Base-by-base conservation (phyloP, 2,329 filamentous ascomycete genomes). In the Aspergillus ibericus region DNA sequence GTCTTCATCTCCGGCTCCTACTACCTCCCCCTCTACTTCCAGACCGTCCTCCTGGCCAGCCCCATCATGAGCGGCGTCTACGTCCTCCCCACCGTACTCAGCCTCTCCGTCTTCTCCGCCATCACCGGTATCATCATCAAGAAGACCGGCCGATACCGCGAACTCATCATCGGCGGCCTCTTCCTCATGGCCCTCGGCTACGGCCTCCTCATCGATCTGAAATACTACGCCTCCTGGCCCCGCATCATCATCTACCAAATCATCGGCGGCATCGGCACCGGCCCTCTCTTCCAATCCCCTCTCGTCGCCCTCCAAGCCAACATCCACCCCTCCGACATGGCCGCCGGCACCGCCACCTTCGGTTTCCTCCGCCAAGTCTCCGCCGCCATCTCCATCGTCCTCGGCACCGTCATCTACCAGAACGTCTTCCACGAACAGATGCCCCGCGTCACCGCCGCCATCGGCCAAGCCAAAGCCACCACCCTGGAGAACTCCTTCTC, bases 21-120 rank as follows among this genome's bases (percentile, higher is more conserved):
- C 80, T 96, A 90, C 77, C 81, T 96, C 4, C 91, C 91, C 0
- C 82, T 96, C 2, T 96, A 96, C 79, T 93, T 92, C 76, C 91
- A 96, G 75, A 84, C 88, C 53, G 86, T 90, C 53, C 81, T 91
- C 44, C 83, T 88, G 51, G 85, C 85, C 2, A 81, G 83, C 0
- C 88, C 91, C 0, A 83, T 93, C 35, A 77, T 89, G 29, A 90
- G 87, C 1, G 91, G 91, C 51, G 85, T 93, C 50, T 91, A 91
- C 68, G 74, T 92, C 15, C 80, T 95, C 13, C 88, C 91, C 0
- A 85, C 85, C 61, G 89, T 89, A 8, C 70, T 93, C 34, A 81
- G 86, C 1, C 77, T 91, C 3, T 90, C 89, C 0, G 63, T 90
- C 61, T 71, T 82, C 32, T 90, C 89, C 0, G 83, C 83, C 6